Evolutionary conservation across 371 early-diverging fungal genomes (phyloP).

Genomic region (Circinella umbellata): DNA sequence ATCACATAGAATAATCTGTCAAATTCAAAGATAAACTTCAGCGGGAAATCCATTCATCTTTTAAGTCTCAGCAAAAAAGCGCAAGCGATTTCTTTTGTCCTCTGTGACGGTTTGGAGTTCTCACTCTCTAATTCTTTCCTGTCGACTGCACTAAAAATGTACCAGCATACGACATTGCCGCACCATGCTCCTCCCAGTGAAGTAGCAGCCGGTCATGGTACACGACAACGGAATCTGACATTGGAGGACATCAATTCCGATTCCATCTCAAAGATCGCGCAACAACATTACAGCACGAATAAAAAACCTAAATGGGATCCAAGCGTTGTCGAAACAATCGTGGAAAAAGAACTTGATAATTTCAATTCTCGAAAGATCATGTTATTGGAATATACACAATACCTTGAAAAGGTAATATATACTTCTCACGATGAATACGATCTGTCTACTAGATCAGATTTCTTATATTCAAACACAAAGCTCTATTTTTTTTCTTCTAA

Average conservation of each 20-base stretch:
- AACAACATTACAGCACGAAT: slow-evolving; percentile 35
- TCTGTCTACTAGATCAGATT: too few relatives aligned
- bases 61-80: too few relatives aligned
- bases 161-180: slow-evolving; percentile 51
- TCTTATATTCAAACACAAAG: too few relatives aligned
- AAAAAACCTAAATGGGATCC: slow-evolving; percentile 56
- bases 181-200: slow-evolving; percentile 53
- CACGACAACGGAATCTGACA: slow-evolving; percentile 39
- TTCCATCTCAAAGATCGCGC: slow-evolving; percentile 57
- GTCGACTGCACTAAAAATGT: slow-evolving; percentile 25
- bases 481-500: too few relatives aligned
- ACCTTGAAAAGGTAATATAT: slow-evolving; percentile 74
- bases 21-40: too few relatives aligned
- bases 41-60: too few relatives aligned
- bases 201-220: slow-evolving; percentile 33
- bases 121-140: too few relatives aligned
- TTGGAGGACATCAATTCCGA: slow-evolving; percentile 62
- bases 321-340: slow-evolving; percentile 61
- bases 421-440: neutral
- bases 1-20: too few relatives aligned
- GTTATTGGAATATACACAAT: slow-evolving; percentile 77
- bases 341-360: slow-evolving; percentile 59
- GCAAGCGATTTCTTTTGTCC: too few relatives aligned
- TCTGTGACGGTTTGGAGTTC: too few relatives aligned
- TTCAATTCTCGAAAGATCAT: slow-evolving; percentile 62